Base-by-base conservation (phyloP, 2,329 filamentous ascomycete genomes). In the Neofusicoccum sp. region DNA sequence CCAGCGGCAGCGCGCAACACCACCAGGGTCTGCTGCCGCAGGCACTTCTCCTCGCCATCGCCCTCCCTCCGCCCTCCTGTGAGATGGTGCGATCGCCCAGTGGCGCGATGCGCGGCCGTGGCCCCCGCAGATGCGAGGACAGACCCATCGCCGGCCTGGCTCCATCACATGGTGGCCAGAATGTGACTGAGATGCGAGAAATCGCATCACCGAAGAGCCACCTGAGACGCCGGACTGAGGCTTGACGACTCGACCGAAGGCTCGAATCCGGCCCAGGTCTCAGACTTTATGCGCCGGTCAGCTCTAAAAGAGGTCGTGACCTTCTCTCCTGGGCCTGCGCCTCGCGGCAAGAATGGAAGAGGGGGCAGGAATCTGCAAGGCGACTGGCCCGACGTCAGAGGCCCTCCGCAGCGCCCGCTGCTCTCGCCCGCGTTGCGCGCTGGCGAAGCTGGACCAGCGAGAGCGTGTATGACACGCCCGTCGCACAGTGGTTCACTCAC, bases 401-500 rank as follows among this genome's bases (percentile, higher is more conserved):
- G 5, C 43, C n/a, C n/a, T n/a, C n/a, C n/a, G n/a, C n/a, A n/a
- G n/a, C n/a, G n/a, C 28, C 34, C 4, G 6, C 34, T 40, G 34
- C 38, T 41, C 51, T 56, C 3, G 28, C 9, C 57, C 24, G 20
- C 44, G 45, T 16, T 48, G 41, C 41, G 14, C 11, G 16, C 14
- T 26, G 41, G 9, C 14, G 28, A 20, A 24, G 40, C 4, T 58
- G 41, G 33, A 34, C 47, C 41, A 58, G 14, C 28, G 28, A 40
- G 41, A 59, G 56, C 20, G 31, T 41, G 33, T 40, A 60, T 49
- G 57, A 51, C 57, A 51, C 40, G 45, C 41, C 47, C 34, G 57
- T 60, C 20, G 45, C 38, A 60, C 57, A 60, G 45, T 60, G 57
- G 14, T 60, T 41, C 57, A 24, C 34, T 58, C 43, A n/a, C 34